Evolutionary conservation across 139 green algal species (phyloP), one percentile per base, ranked within the genome.

Genomic region (Picochlorum sp.): DNA sequence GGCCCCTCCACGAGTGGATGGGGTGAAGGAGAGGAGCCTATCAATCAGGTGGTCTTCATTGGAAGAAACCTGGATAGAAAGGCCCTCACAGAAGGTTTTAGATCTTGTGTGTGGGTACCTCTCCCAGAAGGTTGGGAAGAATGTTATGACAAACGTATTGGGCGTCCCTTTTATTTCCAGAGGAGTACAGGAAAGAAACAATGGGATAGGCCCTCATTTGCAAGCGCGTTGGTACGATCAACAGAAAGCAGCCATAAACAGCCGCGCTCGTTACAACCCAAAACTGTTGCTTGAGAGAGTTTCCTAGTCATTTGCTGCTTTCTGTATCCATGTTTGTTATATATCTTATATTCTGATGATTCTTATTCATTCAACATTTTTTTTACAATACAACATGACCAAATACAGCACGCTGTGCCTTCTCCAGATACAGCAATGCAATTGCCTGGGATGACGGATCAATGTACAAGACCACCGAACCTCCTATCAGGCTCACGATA

Each of bases 21-120:
- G 85, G 21, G 20, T n/a, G 66, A 84, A 24, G 74, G 67, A 6
- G 86, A 89, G 74, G 24, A 68, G 49, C 77, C 64, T 3, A 62
- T 90, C 37, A 92, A 88, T 76, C 76, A 86, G 68, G 83, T 94
- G 23, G 86, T 94, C 18, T 94, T 94, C 74, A 92, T 94, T 41
- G 87, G 87, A 24, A 67, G 76, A 21, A 74, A 83, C 28, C 65
- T 94, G 24, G 66, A 88, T 62, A 65, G 59, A 28, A 45, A 60
- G 75, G 75, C 50, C 0, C 59, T 89, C 47, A 64, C 67, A 13
- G 79, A 91, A 50, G 81, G 82, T 30, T 76, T 90, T 54, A 73
- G 83, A 60, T 79, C 73, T 7, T 93, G 86, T 64, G 69, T 93
- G 58, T 93, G 80, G 81, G 58, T 73, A n/a, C 77, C 77, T 16